Evolutionary conservation across 2,329 filamentous ascomycete genomes (phyloP), one percentile per base, ranked within the genome.

Genomic region (Aspergillus sp.): DNA sequence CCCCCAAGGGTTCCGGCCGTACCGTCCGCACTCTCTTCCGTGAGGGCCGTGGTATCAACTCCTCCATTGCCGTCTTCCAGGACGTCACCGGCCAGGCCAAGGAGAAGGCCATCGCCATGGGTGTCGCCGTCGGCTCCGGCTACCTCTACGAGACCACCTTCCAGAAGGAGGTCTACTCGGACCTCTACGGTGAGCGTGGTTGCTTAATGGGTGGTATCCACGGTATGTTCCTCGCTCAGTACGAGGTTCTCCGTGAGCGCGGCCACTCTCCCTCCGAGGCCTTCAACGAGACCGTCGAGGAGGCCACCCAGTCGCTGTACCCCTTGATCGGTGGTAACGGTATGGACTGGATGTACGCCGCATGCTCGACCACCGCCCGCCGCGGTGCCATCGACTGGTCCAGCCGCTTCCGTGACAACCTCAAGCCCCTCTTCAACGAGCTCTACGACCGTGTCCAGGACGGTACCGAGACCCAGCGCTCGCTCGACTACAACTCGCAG

Each of bases 321-420:
- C 93, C 93, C 57, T 82, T 98, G 69, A 98, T 98, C 68, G 93
- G 91, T 69, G 83, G 82, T 76, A 87, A 97, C 77, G 93, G 93
- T 69, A 97, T 98, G 93, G 93, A 98, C 81, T 98, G 94, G 90
- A 98, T 98, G 93, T 98, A 94, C 80, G 90, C 91, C 72, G 93
- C 93, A 61, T 98, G 93, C 87, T 97, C 91, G 56, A 98, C 93
- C 70, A 98, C 93, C 50, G 93, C 93, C 68, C 89, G 93, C 69
- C 90, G 93, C 70, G 93, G 93, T 75, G 93, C 93, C 76, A 95
- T 98, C 71, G 93, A 98, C 83, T 98, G 93, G 93, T 91, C 86
- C 71, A 85, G 85, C 74, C 82, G 81, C 71, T 98, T 98, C 89
- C 96, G 96, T 87, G 87, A 91, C 62, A 90, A 87, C 69, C 83